These are phyloP conservation scores for Penicillium hordei DNA, from an alignment of 2,329 filamentous ascomycete species.

Conservation along the genomic window DNA sequence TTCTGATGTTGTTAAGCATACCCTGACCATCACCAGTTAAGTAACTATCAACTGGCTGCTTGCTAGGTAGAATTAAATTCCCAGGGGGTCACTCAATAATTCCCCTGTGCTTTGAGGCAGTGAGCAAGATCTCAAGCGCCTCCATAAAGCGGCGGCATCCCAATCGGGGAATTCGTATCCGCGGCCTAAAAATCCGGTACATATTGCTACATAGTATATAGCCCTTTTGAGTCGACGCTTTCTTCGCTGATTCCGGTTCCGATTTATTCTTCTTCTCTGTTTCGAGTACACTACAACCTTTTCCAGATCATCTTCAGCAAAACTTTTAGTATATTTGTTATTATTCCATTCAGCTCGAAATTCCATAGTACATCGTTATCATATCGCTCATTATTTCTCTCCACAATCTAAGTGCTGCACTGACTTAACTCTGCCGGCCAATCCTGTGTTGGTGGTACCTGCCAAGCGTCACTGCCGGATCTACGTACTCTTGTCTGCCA, in stretches of 20 bases:
- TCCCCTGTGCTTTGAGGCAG: neutral
- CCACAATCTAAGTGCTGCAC: neutral
- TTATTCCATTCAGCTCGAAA: neutral
- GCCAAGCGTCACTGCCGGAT: neutral
- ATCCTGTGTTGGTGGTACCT: neutral
- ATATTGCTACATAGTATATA: neutral
- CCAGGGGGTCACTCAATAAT: neutral
- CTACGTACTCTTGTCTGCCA: neutral
- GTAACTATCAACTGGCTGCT: neutral
- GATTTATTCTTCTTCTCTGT: too few species aligned
- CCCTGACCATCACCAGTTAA: too few species aligned
- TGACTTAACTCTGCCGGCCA: neutral
- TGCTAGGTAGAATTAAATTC: neutral
- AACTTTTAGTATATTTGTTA: neutral
- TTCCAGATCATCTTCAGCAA: neutral
- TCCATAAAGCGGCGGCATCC: neutral
- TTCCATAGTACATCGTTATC: neutral
- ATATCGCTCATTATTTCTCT: neutral
- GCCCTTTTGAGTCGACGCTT: too few species aligned
- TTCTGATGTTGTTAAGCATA: too few species aligned
- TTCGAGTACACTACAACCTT: neutral
- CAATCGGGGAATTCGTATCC: neutral
- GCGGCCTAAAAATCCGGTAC: neutral
- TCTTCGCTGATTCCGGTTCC: too few species aligned
- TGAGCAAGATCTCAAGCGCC: neutral